Evolutionary conservation across 345 rosid species (phyloP), one percentile per base, ranked within the genome.

Genomic region (Euphorbia lathyris): DNA sequence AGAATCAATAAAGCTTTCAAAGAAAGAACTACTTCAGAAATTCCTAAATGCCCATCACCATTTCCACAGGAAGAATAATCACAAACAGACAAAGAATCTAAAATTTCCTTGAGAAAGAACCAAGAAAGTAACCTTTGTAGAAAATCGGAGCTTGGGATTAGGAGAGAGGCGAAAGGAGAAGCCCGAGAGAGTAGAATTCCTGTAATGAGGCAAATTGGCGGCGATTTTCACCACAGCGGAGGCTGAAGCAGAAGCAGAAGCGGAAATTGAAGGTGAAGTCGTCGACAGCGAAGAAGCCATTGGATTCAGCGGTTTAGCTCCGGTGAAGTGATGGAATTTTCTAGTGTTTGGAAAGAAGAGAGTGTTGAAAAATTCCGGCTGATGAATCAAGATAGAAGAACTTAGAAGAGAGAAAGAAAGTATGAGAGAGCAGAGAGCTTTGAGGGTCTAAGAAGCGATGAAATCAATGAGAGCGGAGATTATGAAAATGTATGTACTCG

Each of bases 271-370:
- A 67, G 83, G 69, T 6, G 82, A n/a, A n/a, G n/a, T 55, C 14
- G 86, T 34, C 13, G 92, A 79, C 29, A 80, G 77, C 40, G 87
- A 82, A 43, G 92, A 82, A 25, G 90, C 77, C 78, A 69, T 76
- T 77, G 78, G 65, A 65, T 25, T 16, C 22, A 8, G 30, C 0
- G 45, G 23, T 38, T 16, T 8, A 60, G 13, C 16, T 13, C n/a
- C 0, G 16, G 2, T 9, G 4, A 3, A 22, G 16, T 1, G 43
- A 17, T n/a, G 34, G 26, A 36, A 36, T 19, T 60, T 60, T 12
- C 38, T n/a, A 60, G 40, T 25, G 34, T 4, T 25, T 22, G n/a
- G 26, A 61, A 4, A 8, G 13, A 48, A 47, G n/a, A n/a, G n/a
- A n/a, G n/a, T n/a, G n/a, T n/a, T n/a, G n/a, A n/a, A 7, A 34